phyloP scores from a whole-genome alignment of 1,139 yeast species.

The Hemisphaericaspora xylanilytica region DNA sequence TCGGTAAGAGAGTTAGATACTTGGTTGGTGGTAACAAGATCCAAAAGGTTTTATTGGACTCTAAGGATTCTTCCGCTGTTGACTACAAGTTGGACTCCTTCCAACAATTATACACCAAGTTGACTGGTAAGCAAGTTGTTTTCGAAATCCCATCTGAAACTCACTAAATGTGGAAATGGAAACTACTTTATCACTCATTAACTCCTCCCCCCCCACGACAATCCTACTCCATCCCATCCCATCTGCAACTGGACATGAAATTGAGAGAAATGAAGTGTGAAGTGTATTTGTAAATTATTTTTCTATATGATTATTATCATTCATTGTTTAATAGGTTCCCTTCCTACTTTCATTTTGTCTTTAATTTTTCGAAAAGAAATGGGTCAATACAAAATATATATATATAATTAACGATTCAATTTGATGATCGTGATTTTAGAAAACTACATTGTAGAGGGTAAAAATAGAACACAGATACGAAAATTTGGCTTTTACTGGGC shows the following conservation, averaged over 20 bases:
- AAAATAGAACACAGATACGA: too few species aligned
- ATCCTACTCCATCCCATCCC: not conserved
- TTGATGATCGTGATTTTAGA: not conserved
- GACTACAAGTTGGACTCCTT: conserved; percentile 99
- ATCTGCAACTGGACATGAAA: not conserved
- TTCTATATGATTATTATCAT: not conserved
- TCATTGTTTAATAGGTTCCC: conserved; percentile 1
- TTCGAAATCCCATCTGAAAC: conserved; percentile 86
- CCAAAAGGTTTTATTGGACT: conserved; percentile 97
- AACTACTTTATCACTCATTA: too few species aligned
- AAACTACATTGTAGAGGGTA: not conserved
- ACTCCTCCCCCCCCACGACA: too few species aligned
- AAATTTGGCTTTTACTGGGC: too few species aligned
- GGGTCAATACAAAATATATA: not conserved
- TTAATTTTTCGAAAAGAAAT: not conserved
- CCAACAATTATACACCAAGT: conserved; percentile 98
- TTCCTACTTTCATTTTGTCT: not conserved
- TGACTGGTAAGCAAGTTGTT: conserved; percentile 99
- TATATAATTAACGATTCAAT: not conserved
- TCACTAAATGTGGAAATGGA: conserved; percentile 28
- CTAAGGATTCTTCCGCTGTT: conserved; percentile 95
- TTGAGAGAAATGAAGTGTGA: not conserved
- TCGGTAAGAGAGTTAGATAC: conserved; percentile 99
- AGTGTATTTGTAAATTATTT: conserved; percentile 2
- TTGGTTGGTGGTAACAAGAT: conserved; percentile 98